A percentile compares a stretch with the other conserved stretches of the same genome.
Conservation (phyloP, 495 filamentous ascomycete genomes). For the Bathelium albidoporum region DNA sequence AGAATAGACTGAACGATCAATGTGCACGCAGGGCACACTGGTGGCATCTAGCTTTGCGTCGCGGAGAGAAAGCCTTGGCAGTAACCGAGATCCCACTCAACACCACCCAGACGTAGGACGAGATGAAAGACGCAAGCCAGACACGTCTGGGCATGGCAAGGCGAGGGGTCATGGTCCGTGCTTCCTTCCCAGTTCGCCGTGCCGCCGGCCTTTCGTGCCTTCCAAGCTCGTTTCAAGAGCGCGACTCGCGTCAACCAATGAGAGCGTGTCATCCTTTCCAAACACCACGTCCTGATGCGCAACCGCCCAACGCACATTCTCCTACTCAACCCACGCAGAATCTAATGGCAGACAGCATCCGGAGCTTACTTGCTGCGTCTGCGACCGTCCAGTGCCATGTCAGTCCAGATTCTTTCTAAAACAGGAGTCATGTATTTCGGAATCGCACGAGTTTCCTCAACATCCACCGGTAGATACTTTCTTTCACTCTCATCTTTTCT, state of each 20-base stretch:
- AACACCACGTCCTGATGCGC: slow-evolving; percentile 1
- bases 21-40: too few species aligned
- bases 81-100: too few species aligned
- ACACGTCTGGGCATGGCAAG: too few species aligned
- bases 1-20: too few species aligned
- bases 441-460: background rate
- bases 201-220: background rate
- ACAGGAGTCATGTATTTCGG: background rate
- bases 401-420: background rate
- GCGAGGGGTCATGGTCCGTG: too few species aligned
- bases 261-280: background rate
- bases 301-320: background rate
- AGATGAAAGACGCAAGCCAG: too few species aligned
- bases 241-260: background rate
- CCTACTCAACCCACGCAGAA: background rate
- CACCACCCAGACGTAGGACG: too few species aligned
- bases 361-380: background rate
- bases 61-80: too few species aligned
- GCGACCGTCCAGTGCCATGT: background rate
- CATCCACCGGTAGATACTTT: background rate
- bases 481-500: background rate
- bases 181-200: background rate
- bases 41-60: too few species aligned
- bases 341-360: background rate
- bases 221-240: background rate